Evolutionary conservation across 75 land plant genomes (phyloP).

Genomic region (Selaginella tamariscina): DNA sequence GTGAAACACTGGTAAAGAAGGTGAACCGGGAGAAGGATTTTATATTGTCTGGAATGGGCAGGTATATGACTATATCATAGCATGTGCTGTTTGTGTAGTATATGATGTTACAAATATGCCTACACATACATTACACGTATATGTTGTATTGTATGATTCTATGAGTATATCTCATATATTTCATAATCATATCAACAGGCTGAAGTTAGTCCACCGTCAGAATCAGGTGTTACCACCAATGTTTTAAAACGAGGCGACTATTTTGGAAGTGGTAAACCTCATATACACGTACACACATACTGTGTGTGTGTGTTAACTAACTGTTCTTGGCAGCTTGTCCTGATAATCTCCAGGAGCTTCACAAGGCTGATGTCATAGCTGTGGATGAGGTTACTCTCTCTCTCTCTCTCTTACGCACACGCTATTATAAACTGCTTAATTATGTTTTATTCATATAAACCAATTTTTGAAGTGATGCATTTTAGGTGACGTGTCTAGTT

Average conservation of each 20-base stretch:
- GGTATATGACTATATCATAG: too few relatives aligned
- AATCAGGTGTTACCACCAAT: conserved; percentile 32
- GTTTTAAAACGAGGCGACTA: conserved; percentile 56
- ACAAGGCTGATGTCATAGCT: conserved; percentile 63
- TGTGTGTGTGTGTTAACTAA: background rate
- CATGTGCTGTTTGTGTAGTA: too few relatives aligned
- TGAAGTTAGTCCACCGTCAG: too few relatives aligned
- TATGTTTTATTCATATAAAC: too few relatives aligned
- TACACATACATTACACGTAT: too few relatives aligned
- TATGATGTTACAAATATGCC: too few relatives aligned
- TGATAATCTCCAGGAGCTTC: conserved; percentile 26
- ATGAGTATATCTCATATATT: too few relatives aligned
- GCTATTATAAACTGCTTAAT: too few relatives aligned
- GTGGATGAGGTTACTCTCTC: conserved; percentile 40
- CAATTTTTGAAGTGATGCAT: conserved; percentile 2
- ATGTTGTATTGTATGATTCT: too few relatives aligned
- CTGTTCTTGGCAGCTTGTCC: conserved; percentile 21
- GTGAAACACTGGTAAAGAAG: conserved; percentile 55
- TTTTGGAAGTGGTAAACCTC: conserved; percentile 55
- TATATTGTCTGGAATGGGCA: conserved; percentile 86
- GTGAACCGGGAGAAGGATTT: conserved; percentile 55
- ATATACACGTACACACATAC: too few relatives aligned
- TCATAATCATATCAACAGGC: conserved; percentile 18
- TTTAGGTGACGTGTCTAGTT: conserved; percentile 78
- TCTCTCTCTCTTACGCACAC: background rate